A percentile compares a stretch with the other conserved stretches of the same genome.
Conservation (phyloP, 768 basidiomycete species). For the Sporobolomyces phaffii region DNA sequence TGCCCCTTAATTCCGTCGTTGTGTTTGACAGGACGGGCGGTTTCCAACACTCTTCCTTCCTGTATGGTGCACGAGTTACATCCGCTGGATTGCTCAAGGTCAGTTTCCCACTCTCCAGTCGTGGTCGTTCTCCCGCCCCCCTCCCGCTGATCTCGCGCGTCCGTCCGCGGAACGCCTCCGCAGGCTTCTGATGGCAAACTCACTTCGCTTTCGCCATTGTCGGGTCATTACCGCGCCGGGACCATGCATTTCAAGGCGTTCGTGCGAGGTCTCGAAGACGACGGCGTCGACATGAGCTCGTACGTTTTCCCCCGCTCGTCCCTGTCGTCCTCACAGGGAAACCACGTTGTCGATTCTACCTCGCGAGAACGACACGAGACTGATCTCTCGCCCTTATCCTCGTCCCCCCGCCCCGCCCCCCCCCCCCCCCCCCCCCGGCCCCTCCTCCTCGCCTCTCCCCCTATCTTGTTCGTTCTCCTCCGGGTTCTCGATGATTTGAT, state of each 20-base stretch:
- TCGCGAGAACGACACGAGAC: too few species aligned
- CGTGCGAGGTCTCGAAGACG: slow-evolving; percentile 25
- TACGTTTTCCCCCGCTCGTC: neutral
- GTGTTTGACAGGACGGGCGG: slow-evolving; percentile 33
- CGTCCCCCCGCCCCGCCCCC: too few species aligned
- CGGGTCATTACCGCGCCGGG: slow-evolving; percentile 41
- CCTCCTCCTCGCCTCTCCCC: too few species aligned
- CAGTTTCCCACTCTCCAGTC: too few species aligned
- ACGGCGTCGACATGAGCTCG: slow-evolving; percentile 37
- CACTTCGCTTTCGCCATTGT: slow-evolving; percentile 36
- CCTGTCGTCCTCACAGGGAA: neutral
- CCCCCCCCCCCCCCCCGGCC: too few species aligned
- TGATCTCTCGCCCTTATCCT: neutral
- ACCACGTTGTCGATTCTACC: too few species aligned
- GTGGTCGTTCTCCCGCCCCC: too few species aligned
- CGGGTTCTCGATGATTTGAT: too few species aligned
- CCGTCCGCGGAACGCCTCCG: too few species aligned
- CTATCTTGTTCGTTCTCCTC: too few species aligned
- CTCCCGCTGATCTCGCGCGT: neutral
- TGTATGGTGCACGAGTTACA: slow-evolving; percentile 38
- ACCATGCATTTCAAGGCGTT: slow-evolving; percentile 41
- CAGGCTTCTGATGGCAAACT: slow-evolving; percentile 33
- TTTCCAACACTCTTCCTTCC: slow-evolving; percentile 48
- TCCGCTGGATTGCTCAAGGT: slow-evolving; percentile 37
- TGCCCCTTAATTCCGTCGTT: neutral